Base-by-base conservation (phyloP, 352 stramenopile species). In the Globisporangium yorkense region DNA sequence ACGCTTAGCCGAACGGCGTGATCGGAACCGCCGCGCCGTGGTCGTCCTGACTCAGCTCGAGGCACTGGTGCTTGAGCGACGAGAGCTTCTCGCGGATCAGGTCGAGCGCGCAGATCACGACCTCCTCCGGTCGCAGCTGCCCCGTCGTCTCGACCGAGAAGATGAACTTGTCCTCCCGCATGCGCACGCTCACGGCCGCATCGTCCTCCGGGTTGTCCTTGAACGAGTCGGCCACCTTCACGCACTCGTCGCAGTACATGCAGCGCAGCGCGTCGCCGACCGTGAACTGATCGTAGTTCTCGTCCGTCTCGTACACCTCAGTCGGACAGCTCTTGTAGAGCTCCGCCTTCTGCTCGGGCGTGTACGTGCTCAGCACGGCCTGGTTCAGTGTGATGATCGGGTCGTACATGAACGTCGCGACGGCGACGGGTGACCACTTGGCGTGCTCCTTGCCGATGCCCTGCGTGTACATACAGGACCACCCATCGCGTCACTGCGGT, bases 361-460 rank as follows among this genome's bases (percentile, higher is more conserved):
- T 92, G 45, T 96, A 92, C n/a, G 85, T 94, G 61, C 92, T 96
- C 45, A 97, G 80, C 53, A 97, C 90, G 61, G 87, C 94, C 61
- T 92, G 80, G 64, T 97, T 96, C 15, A 97, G 71, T 56, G 75
- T 93, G 57, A 97, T 94, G 61, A 93, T 92, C 51, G 87, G 85
- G 54, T 96, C 87, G 64, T 94, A 96, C 77, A 91, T 94, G 67
- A 96, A 98, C 40, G 93, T 98, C 15, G 94, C 95, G 6, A 98
- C 93, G 0, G 89, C 92, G 44, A 98, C 95, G 2, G 96, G 95
- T 41, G 83, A 97, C 96, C 96, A 99, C 82, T 98, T 98, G 62
- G 96, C 92, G 68, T 99, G 96, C 70, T 98, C 95, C 73, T 98
- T 99, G 67, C 84, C 88, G 43, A 98, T 97, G 8, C 96, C 96